Conservation (phyloP, 768 basidiomycete genomes). For the Podaxis carcinomalis region DNA sequence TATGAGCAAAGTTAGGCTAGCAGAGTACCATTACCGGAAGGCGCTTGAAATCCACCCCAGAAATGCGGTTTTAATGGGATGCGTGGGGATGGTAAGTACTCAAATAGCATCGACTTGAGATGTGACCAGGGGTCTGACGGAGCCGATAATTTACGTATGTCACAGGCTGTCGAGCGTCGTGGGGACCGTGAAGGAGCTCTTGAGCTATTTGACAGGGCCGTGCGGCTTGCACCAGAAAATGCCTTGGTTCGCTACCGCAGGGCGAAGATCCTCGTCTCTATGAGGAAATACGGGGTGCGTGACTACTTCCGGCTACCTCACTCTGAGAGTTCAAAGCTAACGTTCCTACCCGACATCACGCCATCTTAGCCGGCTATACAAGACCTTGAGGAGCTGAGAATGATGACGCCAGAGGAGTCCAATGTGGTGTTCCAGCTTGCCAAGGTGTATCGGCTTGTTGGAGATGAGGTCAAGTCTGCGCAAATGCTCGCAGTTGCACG, state of each 20-base stretch:
- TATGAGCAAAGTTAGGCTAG: slow-evolving; percentile 88
- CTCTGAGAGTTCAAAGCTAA: slow-evolving; percentile 1
- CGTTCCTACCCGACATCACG: slow-evolving; percentile 17
- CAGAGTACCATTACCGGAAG: slow-evolving; percentile 95
- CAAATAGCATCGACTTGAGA: slow-evolving; percentile 15
- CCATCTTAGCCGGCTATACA: slow-evolving; percentile 64
- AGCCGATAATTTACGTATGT: slow-evolving; percentile 23
- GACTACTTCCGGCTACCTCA: slow-evolving; percentile 14
- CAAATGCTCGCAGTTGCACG: slow-evolving; percentile 86
- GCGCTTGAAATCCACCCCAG: slow-evolving; percentile 90
- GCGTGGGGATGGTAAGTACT: slow-evolving; percentile 88
- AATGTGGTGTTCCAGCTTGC: slow-evolving; percentile 97
- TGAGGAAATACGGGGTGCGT: slow-evolving; percentile 80
- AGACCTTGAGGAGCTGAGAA: slow-evolving; percentile 77
- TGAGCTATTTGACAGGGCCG: slow-evolving; percentile 76
- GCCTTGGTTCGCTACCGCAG: slow-evolving; percentile 92
- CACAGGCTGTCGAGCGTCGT: slow-evolving; percentile 83
- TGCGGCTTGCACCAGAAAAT: slow-evolving; percentile 77
- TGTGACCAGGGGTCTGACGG: slow-evolving; percentile 18
- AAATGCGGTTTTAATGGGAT: slow-evolving; percentile 94
- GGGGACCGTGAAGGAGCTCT: slow-evolving; percentile 76
- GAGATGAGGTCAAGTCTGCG: slow-evolving; percentile 75
- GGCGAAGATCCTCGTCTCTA: slow-evolving; percentile 84
- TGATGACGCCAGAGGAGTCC: slow-evolving; percentile 88
- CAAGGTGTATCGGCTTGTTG: slow-evolving; percentile 80